Evolutionary conservation across 306 rosid species (phyloP).

Genomic region (Quercus gilva): DNA sequence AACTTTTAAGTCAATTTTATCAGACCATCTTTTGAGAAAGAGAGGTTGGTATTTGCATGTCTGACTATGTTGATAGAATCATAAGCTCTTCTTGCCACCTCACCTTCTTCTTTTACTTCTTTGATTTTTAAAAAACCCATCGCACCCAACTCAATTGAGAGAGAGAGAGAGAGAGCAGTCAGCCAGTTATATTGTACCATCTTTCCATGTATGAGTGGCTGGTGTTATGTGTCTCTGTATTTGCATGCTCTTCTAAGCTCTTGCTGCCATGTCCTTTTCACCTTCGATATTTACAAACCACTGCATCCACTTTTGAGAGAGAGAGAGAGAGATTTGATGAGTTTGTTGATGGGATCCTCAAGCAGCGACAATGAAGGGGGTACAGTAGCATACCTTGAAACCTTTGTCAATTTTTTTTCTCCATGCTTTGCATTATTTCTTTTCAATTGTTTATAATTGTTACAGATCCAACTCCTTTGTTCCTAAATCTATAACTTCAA

Average conservation of each 20-base stretch:
- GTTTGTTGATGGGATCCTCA: conserved; percentile 10
- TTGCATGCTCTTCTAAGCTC: background rate
- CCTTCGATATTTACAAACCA: background rate
- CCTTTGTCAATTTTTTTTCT: background rate
- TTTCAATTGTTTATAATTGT: background rate
- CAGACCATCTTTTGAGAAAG: background rate
- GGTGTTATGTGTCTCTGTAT: background rate
- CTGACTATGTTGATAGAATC: background rate
- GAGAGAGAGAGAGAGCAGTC: background rate
- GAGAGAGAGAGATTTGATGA: conserved; percentile 11
- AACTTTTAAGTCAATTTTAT: background rate
- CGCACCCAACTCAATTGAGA: background rate
- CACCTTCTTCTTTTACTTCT: background rate
- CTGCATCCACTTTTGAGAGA: conserved; percentile 2
- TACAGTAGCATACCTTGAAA: background rate
- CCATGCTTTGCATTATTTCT: background rate
- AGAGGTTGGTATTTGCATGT: background rate
- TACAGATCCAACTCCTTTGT: background rate
- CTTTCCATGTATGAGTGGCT: conserved; percentile 23
- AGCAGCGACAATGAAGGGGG: conserved; percentile 17
- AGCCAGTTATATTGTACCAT: conserved; percentile 1
- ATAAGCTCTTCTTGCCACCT: background rate
- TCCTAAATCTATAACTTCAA: background rate
- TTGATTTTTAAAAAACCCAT: background rate
- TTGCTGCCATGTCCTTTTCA: conserved; percentile 9